Percentiles rank a stretch among this genome's conserved stretches.
phyloP scores from a whole-genome alignment of 176 grass and related monocot species.

The Aegilops sharonensis region DNA sequence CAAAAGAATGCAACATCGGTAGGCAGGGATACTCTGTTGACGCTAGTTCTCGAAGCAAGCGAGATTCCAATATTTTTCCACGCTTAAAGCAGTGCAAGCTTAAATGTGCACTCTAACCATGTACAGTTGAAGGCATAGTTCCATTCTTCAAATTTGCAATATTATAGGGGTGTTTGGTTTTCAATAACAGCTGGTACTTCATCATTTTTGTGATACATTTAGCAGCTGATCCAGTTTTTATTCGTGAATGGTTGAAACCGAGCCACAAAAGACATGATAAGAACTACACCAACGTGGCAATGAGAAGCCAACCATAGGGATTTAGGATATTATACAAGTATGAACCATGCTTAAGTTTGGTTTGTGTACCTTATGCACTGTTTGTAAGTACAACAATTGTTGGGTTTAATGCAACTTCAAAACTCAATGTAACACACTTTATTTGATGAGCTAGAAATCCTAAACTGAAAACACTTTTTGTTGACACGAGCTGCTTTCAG shows the following conservation, averaged over 20 bases:
- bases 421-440: neutral
- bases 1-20: neutral
- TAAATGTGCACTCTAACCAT: neutral
- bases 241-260: neutral
- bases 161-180: neutral
- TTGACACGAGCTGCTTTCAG: slow-evolving; percentile 1
- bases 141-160: neutral
- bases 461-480: neutral
- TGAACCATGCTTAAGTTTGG: neutral
- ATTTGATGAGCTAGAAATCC: neutral
- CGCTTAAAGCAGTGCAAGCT: neutral
- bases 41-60: neutral
- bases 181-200: neutral
- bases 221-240: neutral
- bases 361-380: slow-evolving; percentile 4
- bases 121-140: neutral
- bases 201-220: neutral
- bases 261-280: neutral
- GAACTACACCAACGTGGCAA: neutral
- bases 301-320: neutral
- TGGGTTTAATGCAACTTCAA: neutral
- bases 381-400: neutral
- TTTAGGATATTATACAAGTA: neutral
- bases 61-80: neutral
- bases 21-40: neutral